Base-by-base conservation (phyloP, 495 filamentous ascomycete species). In the Opeltia flavorubescens region DNA sequence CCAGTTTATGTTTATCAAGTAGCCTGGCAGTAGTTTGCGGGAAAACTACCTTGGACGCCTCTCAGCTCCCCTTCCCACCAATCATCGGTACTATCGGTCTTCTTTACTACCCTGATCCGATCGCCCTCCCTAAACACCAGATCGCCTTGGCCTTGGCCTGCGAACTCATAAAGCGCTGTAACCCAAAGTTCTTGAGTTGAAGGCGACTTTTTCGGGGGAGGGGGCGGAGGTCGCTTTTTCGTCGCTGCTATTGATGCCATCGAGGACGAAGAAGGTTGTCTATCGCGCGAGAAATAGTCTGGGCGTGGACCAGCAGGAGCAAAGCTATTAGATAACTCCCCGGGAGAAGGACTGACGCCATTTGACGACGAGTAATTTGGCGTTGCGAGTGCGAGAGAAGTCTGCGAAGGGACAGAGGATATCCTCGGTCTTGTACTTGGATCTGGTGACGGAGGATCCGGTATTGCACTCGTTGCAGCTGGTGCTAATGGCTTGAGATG, bases 61-160 rank as follows among this genome's bases (percentile, higher is more conserved):
- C 70, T 64, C 25, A 94, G 44, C 62, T 95, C 88, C 15, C 89
- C 89, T 46, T 86, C 78, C 89, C 89, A 96, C 89, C 89, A 96
- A 56, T 95, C 89, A 62, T 95, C 84, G 25, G 76, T 81, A 46
- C 83, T 91, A 17, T 75, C 76, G 2, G 89, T 95, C 68, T 81
- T 85, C 67, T 83, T 83, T 17, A 91, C 59, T 2, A 96, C 80
- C 44, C 73, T 77, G 53, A 96, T 95, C 51, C 75, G 72, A 52
- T 94, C 89, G 0, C 89, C 89, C 62, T 93, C 83, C 8, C 66
- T 69, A 62, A 96, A 95, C 9, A 71, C 72, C 40, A 96, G 61
- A 64, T 96, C 89, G 0, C 83, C 87, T 1, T 60, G 58, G 13
- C 71, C 74, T 55, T 88, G 75, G 0, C 83, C 86, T 0, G 71